Percentiles rank a stretch among this genome's conserved stretches.
phyloP scores from a whole-genome alignment of 2,329 filamentous ascomycete genomes.

The Monosporascus sp. region DNA sequence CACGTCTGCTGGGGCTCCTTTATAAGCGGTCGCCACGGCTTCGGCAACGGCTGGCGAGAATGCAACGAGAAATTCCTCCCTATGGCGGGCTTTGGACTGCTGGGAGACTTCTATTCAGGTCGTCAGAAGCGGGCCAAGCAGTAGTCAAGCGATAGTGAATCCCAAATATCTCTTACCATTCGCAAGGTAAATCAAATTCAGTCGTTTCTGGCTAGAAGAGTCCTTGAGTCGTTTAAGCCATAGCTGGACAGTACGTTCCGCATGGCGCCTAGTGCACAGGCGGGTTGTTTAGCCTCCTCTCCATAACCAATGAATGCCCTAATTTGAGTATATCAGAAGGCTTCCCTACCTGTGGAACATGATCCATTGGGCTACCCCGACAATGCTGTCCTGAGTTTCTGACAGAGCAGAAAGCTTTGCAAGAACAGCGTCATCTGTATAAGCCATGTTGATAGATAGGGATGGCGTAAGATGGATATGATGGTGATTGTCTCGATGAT shows the following conservation, averaged over 20 bases:
- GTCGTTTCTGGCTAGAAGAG: conserved; percentile 74
- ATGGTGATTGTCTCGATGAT: conserved; percentile 1
- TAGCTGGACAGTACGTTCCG: conserved; percentile 83
- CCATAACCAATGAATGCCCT: conserved; percentile 1
- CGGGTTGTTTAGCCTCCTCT: conserved; percentile 24
- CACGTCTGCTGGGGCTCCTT: conserved; percentile 77
- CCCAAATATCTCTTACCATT: conserved; percentile 60
- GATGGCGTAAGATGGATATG: background rate
- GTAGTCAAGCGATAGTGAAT: conserved; percentile 7
- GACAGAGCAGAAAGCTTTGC: conserved; percentile 93
- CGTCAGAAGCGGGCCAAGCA: conserved; percentile 9
- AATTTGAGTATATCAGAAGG: conserved; percentile 3
- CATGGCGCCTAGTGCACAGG: conserved; percentile 64
- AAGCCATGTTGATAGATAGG: conserved; percentile 63
- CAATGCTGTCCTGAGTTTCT: conserved; percentile 95
- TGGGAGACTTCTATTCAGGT: conserved; percentile 75
- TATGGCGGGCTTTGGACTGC: conserved; percentile 87
- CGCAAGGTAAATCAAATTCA: conserved; percentile 90
- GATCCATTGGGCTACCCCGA: conserved; percentile 97
- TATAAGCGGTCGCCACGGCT: conserved; percentile 85
- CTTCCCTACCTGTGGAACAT: conserved; percentile 87
- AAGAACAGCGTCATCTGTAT: conserved; percentile 90
- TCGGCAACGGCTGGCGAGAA: conserved; percentile 92
- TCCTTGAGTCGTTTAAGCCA: conserved; percentile 91
- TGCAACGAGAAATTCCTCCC: conserved; percentile 86